Conservation (phyloP, 805 yeast genomes). For the Lipomyces spencermartinsiae region DNA sequence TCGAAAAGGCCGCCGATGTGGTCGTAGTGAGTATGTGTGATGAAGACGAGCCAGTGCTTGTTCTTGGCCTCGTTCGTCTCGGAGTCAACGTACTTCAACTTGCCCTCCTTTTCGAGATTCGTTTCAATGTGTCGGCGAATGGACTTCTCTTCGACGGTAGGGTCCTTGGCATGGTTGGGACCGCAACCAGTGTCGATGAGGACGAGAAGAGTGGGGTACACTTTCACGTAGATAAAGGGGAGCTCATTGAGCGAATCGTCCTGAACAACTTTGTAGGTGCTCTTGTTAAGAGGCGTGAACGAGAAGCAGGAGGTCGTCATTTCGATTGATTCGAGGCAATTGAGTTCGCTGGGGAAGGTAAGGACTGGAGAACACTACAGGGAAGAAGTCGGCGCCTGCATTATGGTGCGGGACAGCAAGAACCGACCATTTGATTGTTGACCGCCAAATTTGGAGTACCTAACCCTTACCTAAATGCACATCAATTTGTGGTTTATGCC, state of each 20-base stretch:
- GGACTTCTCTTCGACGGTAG: constrained; percentile 34
- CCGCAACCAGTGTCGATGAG: constrained; percentile 39
- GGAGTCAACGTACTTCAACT: constrained; percentile 25
- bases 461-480: too few species aligned
- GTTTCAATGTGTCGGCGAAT: constrained; percentile 32
- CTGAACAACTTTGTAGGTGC: constrained; percentile 38
- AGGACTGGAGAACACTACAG: too few species aligned
- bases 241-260: constrained; percentile 36
- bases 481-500: too few species aligned
- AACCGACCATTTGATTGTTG: too few species aligned
- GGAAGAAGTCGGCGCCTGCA: too few species aligned
- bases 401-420: too few species aligned
- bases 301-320: constrained; percentile 32
- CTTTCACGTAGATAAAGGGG: constrained; percentile 38
- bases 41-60: constrained; percentile 38
- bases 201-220: constrained; percentile 33
- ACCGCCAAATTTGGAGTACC: too few species aligned
- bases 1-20: constrained; percentile 38
- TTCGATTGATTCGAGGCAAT: neutral
- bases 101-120: constrained; percentile 24
- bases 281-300: constrained; percentile 26
- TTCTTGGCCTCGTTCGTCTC: constrained; percentile 20
- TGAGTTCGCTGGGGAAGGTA: neutral
- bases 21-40: constrained; percentile 38
- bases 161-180: constrained; percentile 33